Evolutionary conservation across 2,329 filamentous ascomycete species (phyloP).

Genomic region (Fusarium burgessii): DNA sequence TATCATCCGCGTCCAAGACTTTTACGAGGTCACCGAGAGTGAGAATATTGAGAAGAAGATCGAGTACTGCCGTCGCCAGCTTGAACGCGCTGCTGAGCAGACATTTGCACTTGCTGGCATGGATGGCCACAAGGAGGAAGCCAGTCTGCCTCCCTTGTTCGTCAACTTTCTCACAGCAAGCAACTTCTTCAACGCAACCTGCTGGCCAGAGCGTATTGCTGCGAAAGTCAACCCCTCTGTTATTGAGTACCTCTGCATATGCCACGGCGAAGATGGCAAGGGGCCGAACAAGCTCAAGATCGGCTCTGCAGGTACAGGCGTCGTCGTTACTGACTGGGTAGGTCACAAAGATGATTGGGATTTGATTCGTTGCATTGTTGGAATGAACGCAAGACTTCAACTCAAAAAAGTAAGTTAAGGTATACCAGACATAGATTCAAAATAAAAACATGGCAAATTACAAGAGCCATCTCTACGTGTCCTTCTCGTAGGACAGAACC

Average conservation of each 20-base stretch:
- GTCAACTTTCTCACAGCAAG: slow-evolving; percentile 92
- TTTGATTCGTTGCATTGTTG: slow-evolving; percentile 85
- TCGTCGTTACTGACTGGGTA: slow-evolving; percentile 95
- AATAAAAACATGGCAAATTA: background rate
- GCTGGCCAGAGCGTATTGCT: slow-evolving; percentile 95
- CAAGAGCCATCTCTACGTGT: background rate
- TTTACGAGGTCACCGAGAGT: slow-evolving; percentile 85
- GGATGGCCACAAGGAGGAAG: slow-evolving; percentile 43
- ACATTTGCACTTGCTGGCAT: slow-evolving; percentile 58
- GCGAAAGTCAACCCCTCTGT: slow-evolving; percentile 85
- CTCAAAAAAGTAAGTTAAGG: slow-evolving; percentile 53
- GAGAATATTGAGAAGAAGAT: slow-evolving; percentile 86
- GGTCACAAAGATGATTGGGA: slow-evolving; percentile 91
- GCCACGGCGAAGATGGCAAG: slow-evolving; percentile 65
- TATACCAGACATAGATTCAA: background rate
- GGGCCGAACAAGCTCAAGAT: slow-evolving; percentile 64
- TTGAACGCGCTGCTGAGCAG: slow-evolving; percentile 75
- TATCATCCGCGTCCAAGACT: slow-evolving; percentile 89
- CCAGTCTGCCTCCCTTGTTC: slow-evolving; percentile 72
- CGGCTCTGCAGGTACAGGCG: slow-evolving; percentile 82
- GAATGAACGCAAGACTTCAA: slow-evolving; percentile 83
- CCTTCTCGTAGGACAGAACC: background rate
- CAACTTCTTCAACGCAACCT: slow-evolving; percentile 92
- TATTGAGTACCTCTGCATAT: slow-evolving; percentile 70
- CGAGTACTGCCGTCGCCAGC: slow-evolving; percentile 76